Percentiles rank a stretch among this genome's conserved stretches.
Evolutionary conservation across 2,329 filamentous ascomycete species (phyloP).

Genomic region (Colletotrichum godetiae): DNA sequence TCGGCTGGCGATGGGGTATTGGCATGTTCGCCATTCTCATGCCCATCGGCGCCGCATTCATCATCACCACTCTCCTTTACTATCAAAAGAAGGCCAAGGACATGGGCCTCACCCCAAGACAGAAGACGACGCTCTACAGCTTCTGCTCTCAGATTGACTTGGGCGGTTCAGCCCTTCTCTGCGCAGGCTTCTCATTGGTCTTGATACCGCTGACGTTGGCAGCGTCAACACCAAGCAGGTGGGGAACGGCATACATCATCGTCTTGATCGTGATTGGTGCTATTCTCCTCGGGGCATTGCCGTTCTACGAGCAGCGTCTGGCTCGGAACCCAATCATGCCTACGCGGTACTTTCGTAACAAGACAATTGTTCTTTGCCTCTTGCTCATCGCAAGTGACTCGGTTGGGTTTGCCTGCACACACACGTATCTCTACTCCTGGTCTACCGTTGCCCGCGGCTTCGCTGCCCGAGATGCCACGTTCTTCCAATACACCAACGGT

Average conservation of each 20-base stretch:
- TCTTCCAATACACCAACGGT: constrained; percentile 47
- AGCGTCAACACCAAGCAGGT: constrained; percentile 50
- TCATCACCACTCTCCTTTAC: constrained; percentile 36
- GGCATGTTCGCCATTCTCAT: constrained; percentile 69
- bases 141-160: constrained; percentile 42
- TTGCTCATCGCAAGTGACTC: constrained; percentile 41
- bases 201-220: constrained; percentile 68
- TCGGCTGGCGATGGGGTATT: constrained; percentile 51
- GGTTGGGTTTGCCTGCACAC: constrained; percentile 45
- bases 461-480: constrained; percentile 41
- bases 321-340: constrained; percentile 61
- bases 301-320: constrained; percentile 58
- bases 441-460: constrained; percentile 49
- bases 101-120: constrained; percentile 24
- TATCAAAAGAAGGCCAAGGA: constrained; percentile 39
- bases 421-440: constrained; percentile 56
- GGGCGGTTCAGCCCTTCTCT: constrained; percentile 58
- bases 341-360: constrained; percentile 48
- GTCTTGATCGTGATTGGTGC: constrained; percentile 62
- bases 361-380: constrained; percentile 40
- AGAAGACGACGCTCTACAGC: constrained; percentile 37
- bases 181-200: constrained; percentile 61
- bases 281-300: constrained; percentile 58
- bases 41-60: constrained; percentile 51
- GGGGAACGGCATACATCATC: constrained; percentile 56